Percentiles rank a stretch among this genome's conserved stretches.
Evolutionary conservation across 805 yeast genomes (phyloP).

Genomic region (Spathaspora gorwiae): DNA sequence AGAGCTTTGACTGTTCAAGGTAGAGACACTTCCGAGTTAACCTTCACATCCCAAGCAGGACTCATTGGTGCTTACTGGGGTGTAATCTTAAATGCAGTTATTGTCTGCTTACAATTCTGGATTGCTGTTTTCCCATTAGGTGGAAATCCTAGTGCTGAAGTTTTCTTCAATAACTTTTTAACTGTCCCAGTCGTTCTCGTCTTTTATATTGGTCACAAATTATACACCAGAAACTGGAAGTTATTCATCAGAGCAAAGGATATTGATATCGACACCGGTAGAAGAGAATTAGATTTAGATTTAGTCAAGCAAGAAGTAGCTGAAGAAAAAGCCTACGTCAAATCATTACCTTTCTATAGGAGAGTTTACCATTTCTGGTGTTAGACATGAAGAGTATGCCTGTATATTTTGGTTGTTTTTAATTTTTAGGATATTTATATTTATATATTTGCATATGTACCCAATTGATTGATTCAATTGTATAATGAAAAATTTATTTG

Average conservation of each 20-base stretch:
- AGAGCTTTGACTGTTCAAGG: conserved; percentile 54
- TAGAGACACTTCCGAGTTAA: conserved; percentile 45
- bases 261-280: conserved; percentile 33
- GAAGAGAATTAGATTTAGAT: conserved; percentile 31
- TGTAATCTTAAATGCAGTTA: conserved; percentile 42
- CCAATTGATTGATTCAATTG: too few species aligned
- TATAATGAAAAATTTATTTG: too few species aligned
- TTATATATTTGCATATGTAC: too few species aligned
- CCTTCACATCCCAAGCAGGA: conserved; percentile 50
- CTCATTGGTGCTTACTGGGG: conserved; percentile 52
- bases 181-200: conserved; percentile 30
- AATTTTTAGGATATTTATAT: too few species aligned
- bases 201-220: conserved; percentile 27
- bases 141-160: conserved; percentile 24
- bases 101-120: conserved; percentile 62
- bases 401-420: too few species aligned
- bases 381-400: conserved; percentile 12
- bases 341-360: conserved; percentile 21
- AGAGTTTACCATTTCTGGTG: conserved; percentile 28
- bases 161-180: conserved; percentile 27
- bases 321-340: conserved; percentile 25
- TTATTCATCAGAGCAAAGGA: conserved; percentile 24
- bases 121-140: conserved; percentile 60
- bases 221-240: conserved; percentile 23
- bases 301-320: conserved; percentile 32